Percentiles rank a stretch among this genome's conserved stretches.
phyloP scores from a whole-genome alignment of 2,329 filamentous ascomycete species.

The Beauveria sp. region DNA sequence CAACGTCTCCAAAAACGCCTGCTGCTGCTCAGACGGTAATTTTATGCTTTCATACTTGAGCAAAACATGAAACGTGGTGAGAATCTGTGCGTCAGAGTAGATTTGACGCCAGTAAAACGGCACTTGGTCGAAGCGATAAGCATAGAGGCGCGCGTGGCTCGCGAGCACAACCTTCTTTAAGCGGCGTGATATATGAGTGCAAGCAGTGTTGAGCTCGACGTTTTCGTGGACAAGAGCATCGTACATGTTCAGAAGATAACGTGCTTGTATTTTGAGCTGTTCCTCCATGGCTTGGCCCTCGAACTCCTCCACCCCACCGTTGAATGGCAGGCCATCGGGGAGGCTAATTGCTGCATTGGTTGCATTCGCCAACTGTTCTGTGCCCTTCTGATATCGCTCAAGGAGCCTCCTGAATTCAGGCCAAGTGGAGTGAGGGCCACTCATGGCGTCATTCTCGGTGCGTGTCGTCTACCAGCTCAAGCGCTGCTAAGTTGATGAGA shows the following conservation, averaged over 20 bases:
- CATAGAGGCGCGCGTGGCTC: slow-evolving; percentile 60
- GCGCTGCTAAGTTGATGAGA: not conserved
- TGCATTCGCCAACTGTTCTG: not conserved
- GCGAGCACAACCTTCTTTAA: slow-evolving; percentile 50
- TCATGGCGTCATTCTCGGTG: slow-evolving; percentile 1
- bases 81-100: slow-evolving; percentile 63
- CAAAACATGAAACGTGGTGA: slow-evolving; percentile 43
- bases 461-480: not conserved
- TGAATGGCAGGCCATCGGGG: not conserved
- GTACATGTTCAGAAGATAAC: slow-evolving; percentile 18
- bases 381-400: not conserved
- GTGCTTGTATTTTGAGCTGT: slow-evolving; percentile 25
- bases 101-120: slow-evolving; percentile 61
- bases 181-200: slow-evolving; percentile 29
- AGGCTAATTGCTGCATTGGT: not conserved
- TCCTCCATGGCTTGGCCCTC: slow-evolving; percentile 15
- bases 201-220: slow-evolving; percentile 8
- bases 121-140: slow-evolving; percentile 59
- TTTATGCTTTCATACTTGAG: slow-evolving; percentile 14
- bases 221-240: not conserved
- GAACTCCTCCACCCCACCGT: not conserved
- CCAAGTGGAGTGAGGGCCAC: not conserved
- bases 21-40: slow-evolving; percentile 12
- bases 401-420: not conserved
- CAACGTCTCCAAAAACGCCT: slow-evolving; percentile 25